Conservation (phyloP, 306 rosid genomes). For the Gastrolobium villosum region DNA sequence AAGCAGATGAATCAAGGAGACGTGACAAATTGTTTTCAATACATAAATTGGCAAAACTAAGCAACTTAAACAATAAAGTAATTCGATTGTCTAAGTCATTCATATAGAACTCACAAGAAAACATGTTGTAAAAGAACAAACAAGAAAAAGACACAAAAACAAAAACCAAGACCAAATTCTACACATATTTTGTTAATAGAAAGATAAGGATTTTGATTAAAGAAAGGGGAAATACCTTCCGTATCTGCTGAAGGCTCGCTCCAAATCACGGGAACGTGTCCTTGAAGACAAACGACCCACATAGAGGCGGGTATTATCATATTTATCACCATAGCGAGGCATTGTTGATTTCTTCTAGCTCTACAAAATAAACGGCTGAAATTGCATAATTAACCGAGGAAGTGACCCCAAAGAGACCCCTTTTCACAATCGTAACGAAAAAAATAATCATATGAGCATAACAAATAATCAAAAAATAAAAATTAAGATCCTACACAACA, state of each 20-base stretch:
- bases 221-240: conserved; percentile 62
- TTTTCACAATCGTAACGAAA: not conserved
- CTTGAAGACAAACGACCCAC: conserved; percentile 78
- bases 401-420: not conserved
- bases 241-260: conserved; percentile 72
- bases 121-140: not conserved
- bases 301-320: conserved; percentile 75
- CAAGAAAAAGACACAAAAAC: not conserved
- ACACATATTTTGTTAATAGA: not conserved
- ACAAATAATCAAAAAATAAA: not conserved
- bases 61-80: not conserved
- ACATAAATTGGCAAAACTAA: not conserved
- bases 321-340: conserved; percentile 88
- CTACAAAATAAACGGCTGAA: conserved; percentile 27
- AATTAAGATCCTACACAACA: not conserved
- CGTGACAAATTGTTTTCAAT: conserved; percentile 16
- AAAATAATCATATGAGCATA: not conserved
- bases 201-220: too few species aligned
- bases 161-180: not conserved
- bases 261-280: conserved; percentile 81
- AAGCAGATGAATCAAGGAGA: conserved; percentile 9
- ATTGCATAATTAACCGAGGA: not conserved
- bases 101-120: not conserved
- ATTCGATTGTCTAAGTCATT: not conserved
- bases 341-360: conserved; percentile 49